Base-by-base conservation (phyloP, 1,284 basidiomycete genomes). In the Pseudozyma sp. region DNA sequence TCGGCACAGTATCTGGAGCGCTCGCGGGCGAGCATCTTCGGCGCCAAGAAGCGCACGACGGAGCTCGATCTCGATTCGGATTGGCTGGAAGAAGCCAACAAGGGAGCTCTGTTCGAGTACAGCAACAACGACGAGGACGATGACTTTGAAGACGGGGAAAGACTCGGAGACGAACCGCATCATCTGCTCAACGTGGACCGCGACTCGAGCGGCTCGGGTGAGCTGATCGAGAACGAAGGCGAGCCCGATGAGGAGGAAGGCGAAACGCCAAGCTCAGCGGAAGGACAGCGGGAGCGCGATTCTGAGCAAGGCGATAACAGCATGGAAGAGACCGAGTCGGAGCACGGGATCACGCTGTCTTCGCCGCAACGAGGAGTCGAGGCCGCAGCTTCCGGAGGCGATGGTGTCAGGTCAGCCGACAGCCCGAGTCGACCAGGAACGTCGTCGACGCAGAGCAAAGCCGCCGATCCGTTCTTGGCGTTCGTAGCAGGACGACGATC, bases 401-500 rank as follows among this genome's bases (percentile, higher is more conserved):
- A 53, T 7, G 52, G 35, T 1, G 54, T 56, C 29, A 54, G 31
- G 17, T 54, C 47, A 14, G 34, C 31, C 5, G 66, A 64, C 14
- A 70, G 68, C 24, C 65, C 65, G 16, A 68, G 65, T 35, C 65
- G 65, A 29, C 8, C 47, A 0, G 33, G 57, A 19, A 5, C 31
- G 3, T 34, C 43, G 13, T 14, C 58, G 1, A 7, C 54, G 7
- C 30, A 46, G n/a, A 24, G 37, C 40, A 74, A 66, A 45, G 42
- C 54, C 2, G 48, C 64, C 0, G 77, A 79, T 63, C 77, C 77
- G 1, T 79, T 79, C 58, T 56, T 79, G 14, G 75, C 75, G 1
- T 79, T 78, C 51, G 77, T 79, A 10, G 77, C 72, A 2, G 75
- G 70, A 9, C 49, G 70, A 5, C 61, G 65, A 35, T 75, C 65